A percentile compares a stretch with the other conserved stretches of the same genome.
Evolutionary conservation across 2,329 filamentous ascomycete species (phyloP).

Genomic region (Boeremia exigua): DNA sequence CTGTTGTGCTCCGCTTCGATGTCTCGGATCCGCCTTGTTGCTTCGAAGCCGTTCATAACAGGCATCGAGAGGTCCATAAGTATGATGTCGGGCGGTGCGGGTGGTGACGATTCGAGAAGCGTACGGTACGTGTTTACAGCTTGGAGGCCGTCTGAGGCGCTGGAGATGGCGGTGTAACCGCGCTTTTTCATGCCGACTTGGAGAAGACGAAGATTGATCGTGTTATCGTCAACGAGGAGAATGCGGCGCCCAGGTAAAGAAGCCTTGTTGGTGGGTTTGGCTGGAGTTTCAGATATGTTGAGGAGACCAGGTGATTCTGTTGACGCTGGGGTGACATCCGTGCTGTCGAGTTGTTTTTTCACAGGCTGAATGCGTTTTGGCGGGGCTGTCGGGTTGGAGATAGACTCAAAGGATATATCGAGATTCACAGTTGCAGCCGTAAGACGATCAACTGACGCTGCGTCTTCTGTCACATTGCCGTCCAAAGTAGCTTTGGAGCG

Average conservation of each 20-base stretch:
- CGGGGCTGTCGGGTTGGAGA: neutral
- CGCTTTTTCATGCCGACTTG: constrained; percentile 33
- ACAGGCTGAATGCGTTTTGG: neutral
- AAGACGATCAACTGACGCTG: neutral
- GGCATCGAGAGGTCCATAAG: constrained; percentile 39
- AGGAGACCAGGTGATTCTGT: neutral
- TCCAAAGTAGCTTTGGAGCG: neutral
- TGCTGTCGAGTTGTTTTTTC: neutral
- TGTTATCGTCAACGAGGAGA: constrained; percentile 47
- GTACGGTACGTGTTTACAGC: constrained; percentile 30
- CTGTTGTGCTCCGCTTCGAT: constrained; percentile 20
- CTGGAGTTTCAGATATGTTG: neutral
- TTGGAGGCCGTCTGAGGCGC: constrained; percentile 33
- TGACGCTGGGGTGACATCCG: too few relatives aligned
- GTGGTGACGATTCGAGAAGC: constrained; percentile 5
- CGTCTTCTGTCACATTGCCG: neutral
- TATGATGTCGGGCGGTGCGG: constrained; percentile 16
- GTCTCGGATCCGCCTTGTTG: constrained; percentile 34
- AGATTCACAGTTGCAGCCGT: neutral
- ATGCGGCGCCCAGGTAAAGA: constrained; percentile 13
- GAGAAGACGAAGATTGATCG: constrained; percentile 42
- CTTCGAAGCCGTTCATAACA: constrained; percentile 37
- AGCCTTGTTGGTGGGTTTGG: neutral
- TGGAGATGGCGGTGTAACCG: constrained; percentile 19
- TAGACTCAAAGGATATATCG: neutral